Base-by-base conservation (phyloP, 306 rosid genomes). In the Rosa multiflora region DNA sequence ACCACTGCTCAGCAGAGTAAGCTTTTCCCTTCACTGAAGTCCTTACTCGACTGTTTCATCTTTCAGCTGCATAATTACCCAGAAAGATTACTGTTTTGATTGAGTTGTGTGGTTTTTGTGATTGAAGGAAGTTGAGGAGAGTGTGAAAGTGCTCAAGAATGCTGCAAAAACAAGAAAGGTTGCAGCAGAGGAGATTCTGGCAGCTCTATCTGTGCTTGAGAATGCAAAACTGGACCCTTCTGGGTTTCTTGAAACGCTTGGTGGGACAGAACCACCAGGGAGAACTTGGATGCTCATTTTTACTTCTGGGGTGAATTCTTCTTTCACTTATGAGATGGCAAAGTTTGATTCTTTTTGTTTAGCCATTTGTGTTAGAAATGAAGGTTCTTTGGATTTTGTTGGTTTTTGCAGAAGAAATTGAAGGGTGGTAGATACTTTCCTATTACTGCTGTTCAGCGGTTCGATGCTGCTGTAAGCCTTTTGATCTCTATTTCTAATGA, bases 281-380 rank as follows among this genome's bases (percentile, higher is more conserved):
- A 92, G 96, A 82, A 92, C 97, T 23, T 95, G 97, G 98, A 94
- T 94, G 98, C 97, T 94, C 76, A 42, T 94, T 84, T 94, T 90
- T 73, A 90, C 98, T 44, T 87, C 94, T 11, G 83, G 88, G 94
- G 98, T 94, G 79, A 72, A 59, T 78, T 13, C 42, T 79, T 76
- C 42, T 67, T 15, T 71, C 46, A 1, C 21, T 21, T 70, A 1
- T 76, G 42, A 1, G 48, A 62, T 43, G 46, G 10, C 13, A 9
- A 26, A 29, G 20, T 51, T 64, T 51, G 6, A 7, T 4, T 21
- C 17, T 62, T 62, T 11, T 80, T 73, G 29, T 23, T 37, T 7
- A 17, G 40, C 47, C 56, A 26, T 47, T n/a, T 10, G 1, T 44
- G 47, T 15, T 39, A 3, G 20, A 40, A 14, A n/a, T 11, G 61